phyloP scores from a whole-genome alignment of 1,284 basidiomycete species.

The Ustilago xerochloae region DNA sequence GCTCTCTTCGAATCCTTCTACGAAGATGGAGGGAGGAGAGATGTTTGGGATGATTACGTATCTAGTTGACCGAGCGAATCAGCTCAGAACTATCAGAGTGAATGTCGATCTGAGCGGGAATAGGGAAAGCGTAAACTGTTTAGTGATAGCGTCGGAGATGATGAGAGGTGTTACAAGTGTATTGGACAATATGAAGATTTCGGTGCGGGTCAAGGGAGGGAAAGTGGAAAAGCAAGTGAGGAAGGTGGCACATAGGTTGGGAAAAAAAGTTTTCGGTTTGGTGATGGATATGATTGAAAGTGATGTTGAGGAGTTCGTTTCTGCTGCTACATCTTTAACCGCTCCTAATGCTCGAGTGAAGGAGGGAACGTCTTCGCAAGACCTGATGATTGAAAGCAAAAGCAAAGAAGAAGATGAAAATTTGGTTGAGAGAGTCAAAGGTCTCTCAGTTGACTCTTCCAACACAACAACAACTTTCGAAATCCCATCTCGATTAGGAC shows the following conservation, averaged over 20 bases:
- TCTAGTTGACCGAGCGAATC: slow-evolving; percentile 11
- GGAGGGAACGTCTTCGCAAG: background rate
- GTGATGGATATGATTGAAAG: slow-evolving; percentile 50
- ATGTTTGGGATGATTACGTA: slow-evolving; percentile 13
- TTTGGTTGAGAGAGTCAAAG: slow-evolving; percentile 33
- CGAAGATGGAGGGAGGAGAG: background rate
- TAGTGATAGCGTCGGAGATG: slow-evolving; percentile 46
- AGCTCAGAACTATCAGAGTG: slow-evolving; percentile 8
- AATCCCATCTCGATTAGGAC: slow-evolving; percentile 27
- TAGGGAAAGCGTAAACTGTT: slow-evolving; percentile 18
- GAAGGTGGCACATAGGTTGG: slow-evolving; percentile 50
- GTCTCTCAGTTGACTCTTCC: slow-evolving; percentile 18
- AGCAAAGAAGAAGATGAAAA: background rate
- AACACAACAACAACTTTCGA: slow-evolving; percentile 14
- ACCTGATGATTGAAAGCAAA: background rate
- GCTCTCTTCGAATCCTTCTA: background rate
- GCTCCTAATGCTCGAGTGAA: background rate
- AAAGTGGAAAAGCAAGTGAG: slow-evolving; percentile 34
- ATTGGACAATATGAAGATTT: slow-evolving; percentile 39
- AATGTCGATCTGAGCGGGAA: background rate
- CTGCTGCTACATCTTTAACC: background rate
- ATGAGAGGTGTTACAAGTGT: slow-evolving; percentile 34
- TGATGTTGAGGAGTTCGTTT: slow-evolving; percentile 43
- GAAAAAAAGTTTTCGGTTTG: slow-evolving; percentile 24
- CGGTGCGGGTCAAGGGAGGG: background rate